Percentiles rank a stretch among this genome's conserved stretches.
Conservation (phyloP, 345 rosid genomes). For the Brassica carinata region DNA sequence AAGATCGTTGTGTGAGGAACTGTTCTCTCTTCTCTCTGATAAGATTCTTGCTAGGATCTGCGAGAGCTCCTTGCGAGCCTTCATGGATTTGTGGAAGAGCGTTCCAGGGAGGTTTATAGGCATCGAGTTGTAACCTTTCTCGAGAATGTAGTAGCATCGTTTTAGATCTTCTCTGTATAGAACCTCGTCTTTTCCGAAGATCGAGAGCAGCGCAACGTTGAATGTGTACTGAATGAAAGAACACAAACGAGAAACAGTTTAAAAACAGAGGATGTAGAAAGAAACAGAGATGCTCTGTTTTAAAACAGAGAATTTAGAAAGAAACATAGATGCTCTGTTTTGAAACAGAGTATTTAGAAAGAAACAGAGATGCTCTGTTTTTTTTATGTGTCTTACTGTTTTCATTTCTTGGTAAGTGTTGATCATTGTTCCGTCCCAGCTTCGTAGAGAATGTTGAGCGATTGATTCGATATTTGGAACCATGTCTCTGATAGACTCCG, state of each 20-base stretch:
- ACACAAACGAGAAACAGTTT: background rate
- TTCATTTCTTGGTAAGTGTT: constrained; percentile 85
- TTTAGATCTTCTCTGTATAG: constrained; percentile 77
- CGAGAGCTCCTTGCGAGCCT: constrained; percentile 78
- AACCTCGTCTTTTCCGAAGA: constrained; percentile 73
- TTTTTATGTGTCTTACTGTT: constrained; percentile 48
- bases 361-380: background rate
- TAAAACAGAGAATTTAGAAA: background rate
- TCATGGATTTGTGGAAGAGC: constrained; percentile 85
- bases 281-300: background rate
- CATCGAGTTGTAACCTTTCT: constrained; percentile 97
- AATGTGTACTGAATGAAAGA: constrained; percentile 64
- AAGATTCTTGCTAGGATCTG: constrained; percentile 66
- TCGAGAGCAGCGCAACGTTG: constrained; percentile 77
- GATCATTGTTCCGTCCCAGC: constrained; percentile 53
- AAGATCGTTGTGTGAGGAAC: constrained; percentile 49
- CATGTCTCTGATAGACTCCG: constrained; percentile 54
- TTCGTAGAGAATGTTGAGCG: constrained; percentile 47
- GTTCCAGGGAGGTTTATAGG: constrained; percentile 92
- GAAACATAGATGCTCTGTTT: background rate
- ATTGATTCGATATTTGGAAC: constrained; percentile 60
- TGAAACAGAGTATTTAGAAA: background rate
- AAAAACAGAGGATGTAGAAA: background rate
- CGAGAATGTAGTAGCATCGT: constrained; percentile 84
- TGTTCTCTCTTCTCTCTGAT: constrained; percentile 52